Percentiles rank a stretch among this genome's conserved stretches.
Evolutionary conservation across 306 rosid species (phyloP).

Genomic region (Medicago ruthenica): DNA sequence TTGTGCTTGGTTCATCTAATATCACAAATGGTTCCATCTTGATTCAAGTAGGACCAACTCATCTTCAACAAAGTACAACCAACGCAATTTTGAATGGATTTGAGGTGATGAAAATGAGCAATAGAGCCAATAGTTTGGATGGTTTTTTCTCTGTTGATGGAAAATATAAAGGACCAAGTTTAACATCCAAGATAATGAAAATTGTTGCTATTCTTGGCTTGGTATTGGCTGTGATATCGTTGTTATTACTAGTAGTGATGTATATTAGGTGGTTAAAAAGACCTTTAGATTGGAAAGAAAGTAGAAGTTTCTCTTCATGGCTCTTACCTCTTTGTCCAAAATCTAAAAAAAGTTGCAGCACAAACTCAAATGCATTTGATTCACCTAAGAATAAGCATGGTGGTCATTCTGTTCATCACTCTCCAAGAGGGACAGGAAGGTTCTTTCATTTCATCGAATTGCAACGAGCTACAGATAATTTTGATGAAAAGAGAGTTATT

Average conservation of each 20-base stretch:
- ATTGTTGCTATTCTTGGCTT: slow-evolving; percentile 57
- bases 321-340: slow-evolving; percentile 58
- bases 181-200: slow-evolving; percentile 32
- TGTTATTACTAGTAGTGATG: slow-evolving; percentile 45
- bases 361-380: slow-evolving; percentile 46
- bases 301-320: slow-evolving; percentile 67
- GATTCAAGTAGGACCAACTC: slow-evolving; percentile 67
- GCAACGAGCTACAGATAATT: slow-evolving; percentile 65
- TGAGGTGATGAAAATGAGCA: slow-evolving; percentile 82
- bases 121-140: slow-evolving; percentile 63
- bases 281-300: slow-evolving; percentile 62
- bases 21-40: slow-evolving; percentile 55
- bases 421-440: slow-evolving; percentile 52
- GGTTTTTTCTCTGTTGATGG: slow-evolving; percentile 62
- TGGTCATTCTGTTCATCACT: slow-evolving; percentile 42
- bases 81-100: slow-evolving; percentile 80
- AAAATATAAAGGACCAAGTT: slow-evolving; percentile 51
- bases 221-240: slow-evolving; percentile 48
- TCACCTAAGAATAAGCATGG: slow-evolving; percentile 63
- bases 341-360: background rate
- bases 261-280: slow-evolving; percentile 59
- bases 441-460: slow-evolving; percentile 62
- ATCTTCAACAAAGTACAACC: slow-evolving; percentile 42
- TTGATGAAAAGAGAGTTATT: slow-evolving; percentile 68
- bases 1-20: slow-evolving; percentile 51